Conservation (phyloP, 2,329 filamentous ascomycete genomes). For the Dothistroma septosporum region DNA sequence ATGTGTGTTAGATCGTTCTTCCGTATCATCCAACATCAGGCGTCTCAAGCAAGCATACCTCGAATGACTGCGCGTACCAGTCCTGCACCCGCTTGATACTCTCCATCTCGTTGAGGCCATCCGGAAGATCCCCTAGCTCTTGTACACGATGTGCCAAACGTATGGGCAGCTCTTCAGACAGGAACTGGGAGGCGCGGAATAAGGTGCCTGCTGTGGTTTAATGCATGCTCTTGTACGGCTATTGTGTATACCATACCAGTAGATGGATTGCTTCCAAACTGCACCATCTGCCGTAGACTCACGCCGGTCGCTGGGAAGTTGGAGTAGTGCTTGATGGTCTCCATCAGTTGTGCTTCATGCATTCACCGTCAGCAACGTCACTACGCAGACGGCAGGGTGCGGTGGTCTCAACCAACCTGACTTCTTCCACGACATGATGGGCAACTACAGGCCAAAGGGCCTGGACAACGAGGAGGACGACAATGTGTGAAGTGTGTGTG, state of each 20-base stretch:
- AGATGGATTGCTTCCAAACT: conserved; percentile 92
- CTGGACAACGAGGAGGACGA: conserved; percentile 11
- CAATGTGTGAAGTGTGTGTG: conserved; percentile 11
- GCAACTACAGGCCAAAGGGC: conserved; percentile 16
- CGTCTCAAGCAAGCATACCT: conserved; percentile 58
- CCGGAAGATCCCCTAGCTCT: conserved; percentile 84
- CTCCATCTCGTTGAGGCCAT: conserved; percentile 96
- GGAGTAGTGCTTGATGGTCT: conserved; percentile 42
- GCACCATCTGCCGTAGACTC: conserved; percentile 97
- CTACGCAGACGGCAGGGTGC: conserved; percentile 1
- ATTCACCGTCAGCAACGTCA: conserved; percentile 15
- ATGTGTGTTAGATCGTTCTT: conserved; percentile 5
- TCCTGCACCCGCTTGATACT: conserved; percentile 92
- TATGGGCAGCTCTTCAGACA: conserved; percentile 96
- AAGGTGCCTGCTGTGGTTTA: conserved; percentile 64
- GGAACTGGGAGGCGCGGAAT: conserved; percentile 95
- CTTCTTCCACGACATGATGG: conserved; percentile 34
- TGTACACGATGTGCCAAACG: conserved; percentile 93
- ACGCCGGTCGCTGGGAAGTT: conserved; percentile 95
- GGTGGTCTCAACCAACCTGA: conserved; percentile 19
- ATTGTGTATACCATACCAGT: conserved; percentile 57
- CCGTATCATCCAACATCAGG: not conserved
- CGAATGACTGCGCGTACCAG: conserved; percentile 99
- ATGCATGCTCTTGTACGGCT: not conserved
- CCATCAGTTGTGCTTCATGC: conserved; percentile 27